Base-by-base conservation (phyloP, 83 land plant genomes). In the Thuja plicata region DNA sequence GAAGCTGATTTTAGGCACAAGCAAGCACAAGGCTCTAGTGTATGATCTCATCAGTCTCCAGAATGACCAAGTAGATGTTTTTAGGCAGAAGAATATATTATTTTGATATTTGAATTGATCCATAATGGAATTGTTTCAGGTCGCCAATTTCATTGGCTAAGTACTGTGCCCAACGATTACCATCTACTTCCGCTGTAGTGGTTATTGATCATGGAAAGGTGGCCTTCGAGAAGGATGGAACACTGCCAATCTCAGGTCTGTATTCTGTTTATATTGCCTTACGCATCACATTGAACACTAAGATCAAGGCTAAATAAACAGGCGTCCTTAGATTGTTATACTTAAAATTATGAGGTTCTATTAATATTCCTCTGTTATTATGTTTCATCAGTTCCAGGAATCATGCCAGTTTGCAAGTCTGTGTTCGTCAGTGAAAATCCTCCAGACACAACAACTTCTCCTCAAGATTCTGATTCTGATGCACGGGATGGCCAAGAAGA, bases 171-270 rank as follows among this genome's bases (percentile, higher is more conserved):
- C 93, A 89, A 89, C 55, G 89, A 27, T 81, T 95, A 78, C 93
- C 97, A 7, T 57, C 88, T 57, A 90, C 92, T 15, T 92, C 94
- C 66, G 88, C 93, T 24, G 92, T 94, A 38, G 41, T 95, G 48
- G 94, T 93, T 60, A 70, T 95, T 55, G 88, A 92, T 80, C 92
- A 93, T 57, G 95, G 97, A 78, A 92, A 92, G 87, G 88, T 94
- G 70, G 86, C 90, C 73, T 93, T 93, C 88, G 88, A 92, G 62
- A 93, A 88, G 71, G 89, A 73, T 62, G 91, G 93, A 48, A 35
- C 85, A 19, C 73, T 77, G 74, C 78, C 74, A 24, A 57, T 73
- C n/a, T 27, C 90, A 85, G 91, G 94, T 93, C 48, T 88, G 77
- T 40, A 57, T 81, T 77, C 80, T 77, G 80, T 35, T 13, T 77